phyloP scores from a whole-genome alignment of 1,139 yeast species.

The Saccharomyces hybrid region DNA sequence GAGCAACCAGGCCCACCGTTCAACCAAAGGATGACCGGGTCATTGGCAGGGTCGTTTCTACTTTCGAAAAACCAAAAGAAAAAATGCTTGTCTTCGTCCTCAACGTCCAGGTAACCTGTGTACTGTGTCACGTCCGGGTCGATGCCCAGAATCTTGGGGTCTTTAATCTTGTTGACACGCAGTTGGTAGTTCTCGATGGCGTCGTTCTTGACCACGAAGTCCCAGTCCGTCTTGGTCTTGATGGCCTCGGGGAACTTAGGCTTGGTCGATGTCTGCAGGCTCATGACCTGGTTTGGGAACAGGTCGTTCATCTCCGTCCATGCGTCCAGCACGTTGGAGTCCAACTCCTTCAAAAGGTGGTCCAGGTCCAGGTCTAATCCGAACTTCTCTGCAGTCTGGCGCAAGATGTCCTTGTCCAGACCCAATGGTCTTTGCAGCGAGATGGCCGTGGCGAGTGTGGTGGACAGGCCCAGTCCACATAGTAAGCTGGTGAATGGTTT shows the following conservation, averaged over 20 bases:
- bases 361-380: not conserved
- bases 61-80: slow-evolving; percentile 85
- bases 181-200: slow-evolving; percentile 49
- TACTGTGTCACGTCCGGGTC: slow-evolving; percentile 70
- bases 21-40: slow-evolving; percentile 81
- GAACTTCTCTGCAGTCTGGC: not conserved
- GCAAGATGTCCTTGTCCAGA: not conserved
- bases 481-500: not conserved
- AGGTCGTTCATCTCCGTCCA: not conserved
- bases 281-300: not conserved
- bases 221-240: slow-evolving; percentile 38
- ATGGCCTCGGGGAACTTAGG: not conserved
- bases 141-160: slow-evolving; percentile 57
- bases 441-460: not conserved
- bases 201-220: slow-evolving; percentile 42
- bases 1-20: slow-evolving; percentile 93
- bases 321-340: not conserved
- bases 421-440: not conserved
- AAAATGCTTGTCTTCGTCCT: slow-evolving; percentile 75
- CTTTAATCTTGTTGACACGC: slow-evolving; percentile 46
- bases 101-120: slow-evolving; percentile 81
- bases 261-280: not conserved
- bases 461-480: slow-evolving; percentile 1
- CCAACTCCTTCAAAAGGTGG: not conserved
- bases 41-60: slow-evolving; percentile 78